These are phyloP conservation scores for Boletus hoseneyae DNA, from an alignment of 1,284 basidiomycete species.

Conservation along the genomic window DNA sequence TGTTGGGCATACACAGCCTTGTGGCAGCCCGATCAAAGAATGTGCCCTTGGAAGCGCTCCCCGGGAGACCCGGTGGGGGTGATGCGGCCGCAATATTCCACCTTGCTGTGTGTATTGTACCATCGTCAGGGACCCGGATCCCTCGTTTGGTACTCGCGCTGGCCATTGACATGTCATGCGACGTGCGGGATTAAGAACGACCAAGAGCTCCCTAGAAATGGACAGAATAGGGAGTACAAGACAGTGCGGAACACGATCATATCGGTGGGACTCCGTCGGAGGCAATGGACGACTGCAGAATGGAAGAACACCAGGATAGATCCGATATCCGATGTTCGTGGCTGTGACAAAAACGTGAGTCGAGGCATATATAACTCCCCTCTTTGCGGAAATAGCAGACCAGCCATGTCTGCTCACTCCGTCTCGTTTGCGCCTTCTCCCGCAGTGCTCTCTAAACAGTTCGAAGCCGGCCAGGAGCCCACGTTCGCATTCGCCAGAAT, in stretches of 20 bases:
- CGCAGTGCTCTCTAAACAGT: conserved; percentile 13
- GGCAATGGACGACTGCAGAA: not conserved
- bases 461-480: conserved; percentile 9
- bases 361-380: conserved; percentile 1
- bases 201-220: not conserved
- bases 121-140: not conserved
- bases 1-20: not conserved
- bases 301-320: not conserved
- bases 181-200: not conserved
- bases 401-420: conserved; percentile 15
- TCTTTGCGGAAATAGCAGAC: no score
- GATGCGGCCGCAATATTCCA: not conserved
- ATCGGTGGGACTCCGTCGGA: not conserved
- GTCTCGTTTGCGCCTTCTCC: conserved; percentile 27
- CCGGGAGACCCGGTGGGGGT: not conserved
- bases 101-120: not conserved
- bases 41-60: not conserved
- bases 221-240: not conserved
- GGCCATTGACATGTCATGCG: no score
- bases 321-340: conserved; percentile 7
- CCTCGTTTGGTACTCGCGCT: not conserved
- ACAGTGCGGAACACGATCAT: not conserved
- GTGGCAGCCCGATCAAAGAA: not conserved
- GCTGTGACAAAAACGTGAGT: not conserved
- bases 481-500: conserved; percentile 49